Percentiles rank a stretch among this genome's conserved stretches.
Evolutionary conservation across 2,329 filamentous ascomycete species (phyloP).

Genomic region (Aspergillus floridensis): DNA sequence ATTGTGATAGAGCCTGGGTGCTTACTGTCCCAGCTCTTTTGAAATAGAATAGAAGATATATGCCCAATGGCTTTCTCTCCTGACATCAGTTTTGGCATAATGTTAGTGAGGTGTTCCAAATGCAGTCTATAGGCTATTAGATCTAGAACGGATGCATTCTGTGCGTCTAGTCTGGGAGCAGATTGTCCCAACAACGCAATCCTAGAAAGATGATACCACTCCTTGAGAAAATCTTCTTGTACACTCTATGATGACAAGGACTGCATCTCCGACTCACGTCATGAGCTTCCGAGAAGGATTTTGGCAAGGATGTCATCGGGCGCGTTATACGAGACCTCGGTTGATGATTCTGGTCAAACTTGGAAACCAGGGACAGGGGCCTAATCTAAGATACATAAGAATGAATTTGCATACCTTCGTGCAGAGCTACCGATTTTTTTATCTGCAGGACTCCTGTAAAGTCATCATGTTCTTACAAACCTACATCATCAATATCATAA

Average conservation of each 20-base stretch:
- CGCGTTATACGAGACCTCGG: not conserved
- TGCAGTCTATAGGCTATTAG: no score
- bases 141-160: no score
- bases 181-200: not conserved
- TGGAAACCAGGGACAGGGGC: not conserved
- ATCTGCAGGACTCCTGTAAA: not conserved
- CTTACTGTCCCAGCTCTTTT: no score
- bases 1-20: no score
- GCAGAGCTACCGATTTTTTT: not conserved
- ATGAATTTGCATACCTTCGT: not conserved
- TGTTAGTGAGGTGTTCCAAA: no score
- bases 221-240: not conserved
- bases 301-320: not conserved
- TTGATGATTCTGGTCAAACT: not conserved
- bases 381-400: not conserved
- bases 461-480: constrained; percentile 6
- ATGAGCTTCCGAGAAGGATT: not conserved
- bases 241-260: not conserved
- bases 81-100: no score
- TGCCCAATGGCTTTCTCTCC: no score
- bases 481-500: constrained; percentile 4
- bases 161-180: not conserved
- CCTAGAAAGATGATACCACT: not conserved
- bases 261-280: not conserved
- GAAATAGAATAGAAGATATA: no score